Evolutionary conservation across 805 yeast species (phyloP).

Genomic region (Barnettozyma siamensis): DNA sequence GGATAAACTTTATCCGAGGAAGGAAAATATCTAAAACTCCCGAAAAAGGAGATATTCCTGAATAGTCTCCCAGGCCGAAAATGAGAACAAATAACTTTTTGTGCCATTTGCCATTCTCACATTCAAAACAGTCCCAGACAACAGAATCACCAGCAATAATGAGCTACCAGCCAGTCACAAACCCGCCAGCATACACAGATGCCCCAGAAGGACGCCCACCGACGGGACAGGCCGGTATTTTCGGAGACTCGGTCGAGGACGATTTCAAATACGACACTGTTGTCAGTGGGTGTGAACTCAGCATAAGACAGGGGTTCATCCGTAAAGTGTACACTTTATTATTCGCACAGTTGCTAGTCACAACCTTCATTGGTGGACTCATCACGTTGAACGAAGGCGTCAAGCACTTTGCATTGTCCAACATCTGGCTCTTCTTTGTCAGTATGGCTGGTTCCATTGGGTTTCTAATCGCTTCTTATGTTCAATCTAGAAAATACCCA

Average conservation of each 20-base stretch:
- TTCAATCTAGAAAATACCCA: slow-evolving; percentile 66
- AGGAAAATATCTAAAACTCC: too few relatives aligned
- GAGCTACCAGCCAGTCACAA: slow-evolving; percentile 22
- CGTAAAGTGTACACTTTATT: slow-evolving; percentile 75
- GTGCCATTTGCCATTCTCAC: too few relatives aligned
- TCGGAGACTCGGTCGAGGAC: slow-evolving; percentile 41
- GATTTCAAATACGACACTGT: slow-evolving; percentile 79
- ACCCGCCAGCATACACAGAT: slow-evolving; percentile 25
- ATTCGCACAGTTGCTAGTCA: slow-evolving; percentile 54
- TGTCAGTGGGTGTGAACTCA: slow-evolving; percentile 72
- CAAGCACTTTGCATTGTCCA: slow-evolving; percentile 48
- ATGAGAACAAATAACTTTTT: too few relatives aligned
- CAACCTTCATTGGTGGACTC: slow-evolving; percentile 51
- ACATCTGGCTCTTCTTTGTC: slow-evolving; percentile 55
- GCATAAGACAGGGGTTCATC: slow-evolving; percentile 68
- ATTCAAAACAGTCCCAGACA: too few relatives aligned
- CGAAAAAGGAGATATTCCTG: too few relatives aligned
- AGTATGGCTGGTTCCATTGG: slow-evolving; percentile 56
- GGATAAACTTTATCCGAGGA: too few relatives aligned
- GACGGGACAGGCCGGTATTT: slow-evolving; percentile 1
- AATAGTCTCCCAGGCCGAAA: too few relatives aligned
- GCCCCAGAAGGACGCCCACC: slow-evolving; percentile 5
- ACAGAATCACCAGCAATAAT: slow-evolving; percentile 3
- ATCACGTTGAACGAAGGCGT: slow-evolving; percentile 41
- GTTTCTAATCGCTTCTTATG: slow-evolving; percentile 55